Percentiles rank a stretch among this genome's conserved stretches.
These are phyloP conservation scores for Xylaria nigripes DNA, from an alignment of 495 filamentous ascomycete species.

Conservation along the genomic window DNA sequence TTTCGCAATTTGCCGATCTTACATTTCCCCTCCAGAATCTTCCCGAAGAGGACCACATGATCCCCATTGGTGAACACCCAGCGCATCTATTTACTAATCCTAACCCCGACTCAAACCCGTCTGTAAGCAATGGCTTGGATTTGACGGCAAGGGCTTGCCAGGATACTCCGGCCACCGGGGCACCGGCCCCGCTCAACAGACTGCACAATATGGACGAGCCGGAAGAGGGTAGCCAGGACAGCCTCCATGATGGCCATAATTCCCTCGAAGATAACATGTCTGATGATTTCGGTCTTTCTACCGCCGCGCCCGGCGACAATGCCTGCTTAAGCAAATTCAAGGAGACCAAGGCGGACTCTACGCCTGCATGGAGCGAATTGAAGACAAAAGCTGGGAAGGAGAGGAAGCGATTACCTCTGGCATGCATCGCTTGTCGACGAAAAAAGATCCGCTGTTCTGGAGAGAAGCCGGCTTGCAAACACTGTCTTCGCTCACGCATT, in stretches of 20 bases:
- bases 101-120: slow-evolving; percentile 28
- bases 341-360: slow-evolving; percentile 49
- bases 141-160: slow-evolving; percentile 26
- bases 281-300: slow-evolving; percentile 47
- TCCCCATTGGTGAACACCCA: slow-evolving; percentile 33
- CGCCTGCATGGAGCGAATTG: slow-evolving; percentile 84
- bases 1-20: slow-evolving; percentile 39
- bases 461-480: slow-evolving; percentile 95
- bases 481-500: slow-evolving; percentile 86
- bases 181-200: slow-evolving; percentile 18
- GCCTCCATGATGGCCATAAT: slow-evolving; percentile 35
- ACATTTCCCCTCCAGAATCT: slow-evolving; percentile 37
- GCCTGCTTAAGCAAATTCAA: slow-evolving; percentile 43
- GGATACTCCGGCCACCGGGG: slow-evolving; percentile 15
- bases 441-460: slow-evolving; percentile 99
- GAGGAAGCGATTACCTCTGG: slow-evolving; percentile 83
- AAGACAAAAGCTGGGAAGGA: slow-evolving; percentile 99
- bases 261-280: slow-evolving; percentile 42
- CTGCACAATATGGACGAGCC: slow-evolving; percentile 34
- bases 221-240: slow-evolving; percentile 42
- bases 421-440: slow-evolving; percentile 89
- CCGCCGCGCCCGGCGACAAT: slow-evolving; percentile 37
- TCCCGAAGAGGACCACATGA: slow-evolving; percentile 34
- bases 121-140: slow-evolving; percentile 34
- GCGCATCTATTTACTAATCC: slow-evolving; percentile 33